These are phyloP conservation scores for Pythium phragmitis DNA, from an alignment of 352 stramenopile species.

Conservation along the genomic window DNA sequence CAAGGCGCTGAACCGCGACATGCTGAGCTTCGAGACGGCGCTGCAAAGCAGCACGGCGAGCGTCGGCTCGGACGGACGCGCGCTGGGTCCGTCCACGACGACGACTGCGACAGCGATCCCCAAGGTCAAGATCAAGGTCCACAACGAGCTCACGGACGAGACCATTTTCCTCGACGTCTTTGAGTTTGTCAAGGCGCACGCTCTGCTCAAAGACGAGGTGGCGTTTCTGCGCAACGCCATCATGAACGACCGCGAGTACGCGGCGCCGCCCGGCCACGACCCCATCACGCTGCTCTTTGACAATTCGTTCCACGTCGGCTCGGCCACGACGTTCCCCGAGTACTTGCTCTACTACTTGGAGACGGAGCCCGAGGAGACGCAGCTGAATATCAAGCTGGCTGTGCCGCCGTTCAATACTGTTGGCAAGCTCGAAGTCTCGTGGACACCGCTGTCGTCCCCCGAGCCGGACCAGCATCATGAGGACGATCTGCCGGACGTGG, in stretches of 20 bases:
- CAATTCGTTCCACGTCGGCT: conserved; percentile 91
- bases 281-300: conserved; percentile 92
- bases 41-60: conserved; percentile 68
- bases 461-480: conserved; percentile 66
- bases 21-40: conserved; percentile 91
- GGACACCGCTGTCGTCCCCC: conserved; percentile 82
- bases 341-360: conserved; percentile 92
- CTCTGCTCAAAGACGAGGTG: conserved; percentile 83
- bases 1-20: conserved; percentile 86
- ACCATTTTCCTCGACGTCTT: conserved; percentile 93
- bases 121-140: conserved; percentile 90
- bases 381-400: conserved; percentile 89
- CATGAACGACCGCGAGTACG: conserved; percentile 86
- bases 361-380: conserved; percentile 88
- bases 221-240: conserved; percentile 91
- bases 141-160: conserved; percentile 86
- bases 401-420: conserved; percentile 93
- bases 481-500: conserved; percentile 70
- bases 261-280: conserved; percentile 81
- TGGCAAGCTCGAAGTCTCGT: conserved; percentile 89
- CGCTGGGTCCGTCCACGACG: background rate
- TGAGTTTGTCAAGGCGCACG: conserved; percentile 90
- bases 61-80: conserved; percentile 37
- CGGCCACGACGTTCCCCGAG: conserved; percentile 91
- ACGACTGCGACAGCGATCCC: conserved; percentile 40